A percentile compares a stretch with the other conserved stretches of the same genome.
Conservation (phyloP, 441 rosid genomes). For the Pelargonium cotyledonis region DNA sequence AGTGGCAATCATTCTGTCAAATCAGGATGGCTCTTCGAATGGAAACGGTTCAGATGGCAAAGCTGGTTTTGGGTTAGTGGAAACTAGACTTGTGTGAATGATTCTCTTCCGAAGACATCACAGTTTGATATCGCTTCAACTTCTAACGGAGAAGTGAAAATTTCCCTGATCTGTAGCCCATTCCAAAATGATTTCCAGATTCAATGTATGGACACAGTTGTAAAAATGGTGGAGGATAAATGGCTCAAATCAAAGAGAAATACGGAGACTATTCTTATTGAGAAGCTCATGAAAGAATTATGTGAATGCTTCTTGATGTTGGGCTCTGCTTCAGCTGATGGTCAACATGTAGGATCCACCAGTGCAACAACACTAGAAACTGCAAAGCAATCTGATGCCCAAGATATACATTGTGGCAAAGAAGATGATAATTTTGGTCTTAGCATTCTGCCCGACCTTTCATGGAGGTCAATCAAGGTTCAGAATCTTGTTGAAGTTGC, state of each 20-base stretch:
- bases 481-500: background rate
- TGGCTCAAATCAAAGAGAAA: slow-evolving; percentile 67
- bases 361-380: slow-evolving; percentile 32
- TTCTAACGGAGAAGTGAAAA: slow-evolving; percentile 70
- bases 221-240: slow-evolving; percentile 57
- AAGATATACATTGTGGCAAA: background rate
- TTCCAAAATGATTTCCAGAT: slow-evolving; percentile 42
- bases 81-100: background rate
- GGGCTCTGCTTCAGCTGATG: slow-evolving; percentile 50
- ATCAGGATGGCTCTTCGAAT: background rate
- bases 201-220: slow-evolving; percentile 63
- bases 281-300: slow-evolving; percentile 60
- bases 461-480: background rate
- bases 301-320: slow-evolving; percentile 68
- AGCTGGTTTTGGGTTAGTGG: background rate
- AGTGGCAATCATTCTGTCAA: background rate
- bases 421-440: background rate
- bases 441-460: background rate
- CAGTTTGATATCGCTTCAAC: slow-evolving; percentile 61
- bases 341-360: slow-evolving; percentile 42
- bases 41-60: background rate
- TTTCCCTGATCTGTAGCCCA: slow-evolving; percentile 50
- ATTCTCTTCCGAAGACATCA: background rate
- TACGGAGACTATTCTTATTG: slow-evolving; percentile 63
- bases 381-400: slow-evolving; percentile 42